A percentile compares a stretch with the other conserved stretches of the same genome.
These are phyloP conservation scores for Coleophoma cylindrospora DNA, from an alignment of 2,329 filamentous ascomycete species.

Conservation along the genomic window DNA sequence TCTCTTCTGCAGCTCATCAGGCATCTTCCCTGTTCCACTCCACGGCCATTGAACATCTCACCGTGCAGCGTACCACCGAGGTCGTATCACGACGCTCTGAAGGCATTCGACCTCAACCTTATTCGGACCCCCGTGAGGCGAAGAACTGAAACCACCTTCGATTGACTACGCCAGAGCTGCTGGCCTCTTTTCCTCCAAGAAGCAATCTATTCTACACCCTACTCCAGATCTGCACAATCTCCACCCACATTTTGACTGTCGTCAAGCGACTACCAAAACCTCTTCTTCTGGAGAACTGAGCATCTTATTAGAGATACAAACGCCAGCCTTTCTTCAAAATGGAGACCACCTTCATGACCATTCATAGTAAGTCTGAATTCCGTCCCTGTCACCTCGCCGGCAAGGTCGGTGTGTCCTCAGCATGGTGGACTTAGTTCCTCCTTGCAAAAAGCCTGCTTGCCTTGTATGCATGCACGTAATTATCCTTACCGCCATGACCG, in stretches of 20 bases:
- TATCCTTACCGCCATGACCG: too few species aligned
- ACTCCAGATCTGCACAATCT: not conserved
- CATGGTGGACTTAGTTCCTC: too few species aligned
- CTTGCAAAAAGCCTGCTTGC: too few species aligned
- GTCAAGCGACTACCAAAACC: not conserved
- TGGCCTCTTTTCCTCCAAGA: not conserved
- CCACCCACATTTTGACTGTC: not conserved
- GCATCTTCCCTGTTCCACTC: constrained; percentile 5
- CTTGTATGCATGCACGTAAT: too few species aligned
- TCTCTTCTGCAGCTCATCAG: not conserved
- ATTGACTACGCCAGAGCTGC: not conserved
- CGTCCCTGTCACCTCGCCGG: too few species aligned
- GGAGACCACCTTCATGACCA: constrained; percentile 89
- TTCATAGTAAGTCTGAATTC: constrained; percentile 62
- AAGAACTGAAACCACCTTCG: not conserved
- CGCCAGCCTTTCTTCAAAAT: constrained; percentile 39
- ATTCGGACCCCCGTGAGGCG: not conserved
- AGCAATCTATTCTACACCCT: not conserved
- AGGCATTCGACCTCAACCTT: not conserved
- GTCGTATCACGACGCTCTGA: too few species aligned
- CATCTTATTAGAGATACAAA: constrained; percentile 29
- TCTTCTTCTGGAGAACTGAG: constrained; percentile 21
- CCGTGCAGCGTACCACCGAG: too few species aligned
- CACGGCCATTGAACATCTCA: not conserved
- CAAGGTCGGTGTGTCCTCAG: too few species aligned